Conservation (phyloP, 805 yeast genomes). For the Kazachstania taianensis region DNA sequence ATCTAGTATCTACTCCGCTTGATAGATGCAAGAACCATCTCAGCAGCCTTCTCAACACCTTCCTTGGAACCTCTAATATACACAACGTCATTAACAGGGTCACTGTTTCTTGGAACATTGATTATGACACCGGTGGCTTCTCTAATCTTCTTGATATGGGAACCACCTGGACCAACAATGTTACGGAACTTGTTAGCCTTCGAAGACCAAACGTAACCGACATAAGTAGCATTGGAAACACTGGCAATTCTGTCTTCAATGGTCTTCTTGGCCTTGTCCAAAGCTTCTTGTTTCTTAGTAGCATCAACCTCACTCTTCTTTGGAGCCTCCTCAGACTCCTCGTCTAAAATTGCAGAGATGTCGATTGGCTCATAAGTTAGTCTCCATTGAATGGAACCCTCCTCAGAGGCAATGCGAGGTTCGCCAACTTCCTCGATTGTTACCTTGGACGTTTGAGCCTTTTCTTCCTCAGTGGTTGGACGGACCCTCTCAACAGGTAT, state of each 20-base stretch:
- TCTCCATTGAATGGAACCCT: slow-evolving; percentile 53
- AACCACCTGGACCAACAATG: slow-evolving; percentile 71
- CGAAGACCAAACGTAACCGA: slow-evolving; percentile 55
- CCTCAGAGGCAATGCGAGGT: slow-evolving; percentile 16
- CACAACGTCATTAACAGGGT: slow-evolving; percentile 42
- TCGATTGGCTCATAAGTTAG: slow-evolving; percentile 35
- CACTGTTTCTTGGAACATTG: slow-evolving; percentile 51
- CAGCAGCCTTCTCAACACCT: slow-evolving; percentile 42
- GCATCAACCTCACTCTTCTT: slow-evolving; percentile 31
- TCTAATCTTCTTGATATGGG: slow-evolving; percentile 53
- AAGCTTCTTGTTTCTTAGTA: slow-evolving; percentile 41
- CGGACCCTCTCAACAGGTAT: slow-evolving; percentile 39
- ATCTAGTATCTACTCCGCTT: slow-evolving; percentile 7
- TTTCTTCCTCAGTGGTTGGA: slow-evolving; percentile 30
- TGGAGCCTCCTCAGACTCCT: slow-evolving; percentile 40
- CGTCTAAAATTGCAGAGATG: slow-evolving; percentile 22
- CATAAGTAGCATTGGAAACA: slow-evolving; percentile 36
- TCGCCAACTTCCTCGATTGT: slow-evolving; percentile 33
- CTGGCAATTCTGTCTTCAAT: slow-evolving; percentile 41
- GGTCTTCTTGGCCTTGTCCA: slow-evolving; percentile 22
- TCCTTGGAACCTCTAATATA: slow-evolving; percentile 51
- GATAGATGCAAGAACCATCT: slow-evolving; percentile 27
- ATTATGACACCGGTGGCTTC: slow-evolving; percentile 46
- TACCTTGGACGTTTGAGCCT: slow-evolving; percentile 35
- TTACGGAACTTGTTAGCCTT: slow-evolving; percentile 44